Conservation (phyloP, 805 yeast genomes). For the Ogataea saltuana region DNA sequence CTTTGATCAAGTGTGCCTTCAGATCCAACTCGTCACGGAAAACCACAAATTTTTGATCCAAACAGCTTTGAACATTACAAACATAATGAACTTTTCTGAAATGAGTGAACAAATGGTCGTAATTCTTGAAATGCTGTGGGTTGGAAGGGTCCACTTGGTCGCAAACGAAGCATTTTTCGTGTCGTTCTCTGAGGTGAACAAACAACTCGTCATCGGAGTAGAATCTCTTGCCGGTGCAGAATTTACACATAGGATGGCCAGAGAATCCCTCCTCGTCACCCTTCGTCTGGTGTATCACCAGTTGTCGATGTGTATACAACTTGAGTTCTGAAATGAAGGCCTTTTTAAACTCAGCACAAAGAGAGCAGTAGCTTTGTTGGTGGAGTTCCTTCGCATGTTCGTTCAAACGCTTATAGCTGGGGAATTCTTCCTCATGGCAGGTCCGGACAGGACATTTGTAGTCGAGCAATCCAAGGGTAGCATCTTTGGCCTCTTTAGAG, state of each 20-base stretch:
- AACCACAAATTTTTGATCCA: conserved; percentile 90
- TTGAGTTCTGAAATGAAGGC: conserved; percentile 74
- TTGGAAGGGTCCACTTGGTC: conserved; percentile 60
- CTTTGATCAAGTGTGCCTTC: conserved; percentile 82
- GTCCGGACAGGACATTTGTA: conserved; percentile 52
- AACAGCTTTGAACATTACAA: conserved; percentile 74
- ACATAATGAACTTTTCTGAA: conserved; percentile 72
- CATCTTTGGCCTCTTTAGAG: conserved; percentile 45
- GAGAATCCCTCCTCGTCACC: conserved; percentile 80
- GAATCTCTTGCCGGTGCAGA: conserved; percentile 72
- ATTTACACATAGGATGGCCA: conserved; percentile 89
- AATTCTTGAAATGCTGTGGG: conserved; percentile 78
- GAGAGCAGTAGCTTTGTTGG: conserved; percentile 62
- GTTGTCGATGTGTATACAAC: conserved; percentile 58
- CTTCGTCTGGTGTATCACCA: conserved; percentile 65
- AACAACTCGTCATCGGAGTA: conserved; percentile 87
- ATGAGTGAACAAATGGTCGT: conserved; percentile 73
- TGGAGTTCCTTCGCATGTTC: conserved; percentile 70
- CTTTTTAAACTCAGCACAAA: conserved; percentile 76
- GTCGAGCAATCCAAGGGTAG: conserved; percentile 52
- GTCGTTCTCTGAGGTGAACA: conserved; percentile 77
- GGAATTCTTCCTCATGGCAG: conserved; percentile 35
- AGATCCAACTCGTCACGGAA: conserved; percentile 84
- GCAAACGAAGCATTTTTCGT: conserved; percentile 90
- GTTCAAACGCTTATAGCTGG: conserved; percentile 55